These are phyloP conservation scores for Hortiboletus campestris DNA, from an alignment of 768 basidiomycete species.

Conservation along the genomic window DNA sequence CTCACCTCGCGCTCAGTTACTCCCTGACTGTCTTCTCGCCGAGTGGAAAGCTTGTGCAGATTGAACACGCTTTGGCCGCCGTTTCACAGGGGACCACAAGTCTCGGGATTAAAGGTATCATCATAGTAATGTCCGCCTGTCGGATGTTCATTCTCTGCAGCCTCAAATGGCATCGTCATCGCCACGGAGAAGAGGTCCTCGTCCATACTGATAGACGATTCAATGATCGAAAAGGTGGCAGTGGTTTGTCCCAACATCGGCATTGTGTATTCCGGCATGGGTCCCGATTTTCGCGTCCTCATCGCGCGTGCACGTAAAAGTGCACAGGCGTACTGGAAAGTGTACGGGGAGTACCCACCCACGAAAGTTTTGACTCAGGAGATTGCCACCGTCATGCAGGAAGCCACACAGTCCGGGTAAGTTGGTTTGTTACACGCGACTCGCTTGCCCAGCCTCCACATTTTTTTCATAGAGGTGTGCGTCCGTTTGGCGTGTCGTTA, in stretches of 20 bases:
- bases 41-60: conserved; percentile 98
- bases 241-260: conserved; percentile 98
- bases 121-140: conserved; percentile 26
- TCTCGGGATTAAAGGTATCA: conserved; percentile 93
- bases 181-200: conserved; percentile 99
- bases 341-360: conserved; percentile 97
- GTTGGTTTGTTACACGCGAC: conserved; percentile 29
- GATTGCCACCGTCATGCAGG: conserved; percentile 97
- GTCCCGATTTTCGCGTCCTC: conserved; percentile 95
- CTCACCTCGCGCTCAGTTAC: conserved; percentile 58
- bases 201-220: conserved; percentile 96
- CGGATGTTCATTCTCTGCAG: conserved; percentile 42
- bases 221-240: conserved; percentile 96
- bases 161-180: conserved; percentile 98
- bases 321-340: conserved; percentile 99
- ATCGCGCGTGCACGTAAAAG: conserved; percentile 94
- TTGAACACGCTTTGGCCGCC: conserved; percentile 98
- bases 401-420: conserved; percentile 98
- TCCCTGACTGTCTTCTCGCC: conserved; percentile 99
- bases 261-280: conserved; percentile 99
- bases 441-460: conserved; percentile 31
- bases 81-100: conserved; percentile 95
- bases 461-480: conserved; percentile 75
- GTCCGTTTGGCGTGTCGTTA: conserved; percentile 97
- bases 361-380: conserved; percentile 96